Conservation (phyloP, 2,329 filamentous ascomycete species). For the Zymoseptoria crescenta region DNA sequence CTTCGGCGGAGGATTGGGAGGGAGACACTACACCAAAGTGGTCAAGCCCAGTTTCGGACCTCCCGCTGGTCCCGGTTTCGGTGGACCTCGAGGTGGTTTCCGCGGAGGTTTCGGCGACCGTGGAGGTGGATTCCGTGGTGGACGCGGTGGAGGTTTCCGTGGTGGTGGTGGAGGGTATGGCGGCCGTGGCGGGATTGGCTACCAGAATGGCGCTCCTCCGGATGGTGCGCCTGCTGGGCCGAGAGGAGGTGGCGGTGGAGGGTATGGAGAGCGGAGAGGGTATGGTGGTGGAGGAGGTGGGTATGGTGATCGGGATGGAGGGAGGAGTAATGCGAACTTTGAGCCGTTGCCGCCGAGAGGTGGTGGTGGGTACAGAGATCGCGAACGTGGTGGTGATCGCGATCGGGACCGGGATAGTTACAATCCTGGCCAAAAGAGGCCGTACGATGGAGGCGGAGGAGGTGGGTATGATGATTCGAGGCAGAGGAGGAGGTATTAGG, state of each 20-base stretch:
- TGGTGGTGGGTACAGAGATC: slow-evolving; percentile 42
- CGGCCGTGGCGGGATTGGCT: slow-evolving; percentile 31
- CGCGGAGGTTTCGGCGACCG: slow-evolving; percentile 46
- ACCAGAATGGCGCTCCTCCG: slow-evolving; percentile 32
- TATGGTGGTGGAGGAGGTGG: slow-evolving; percentile 27
- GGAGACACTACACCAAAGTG: slow-evolving; percentile 83
- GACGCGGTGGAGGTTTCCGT: slow-evolving; percentile 42
- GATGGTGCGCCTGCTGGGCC: slow-evolving; percentile 44
- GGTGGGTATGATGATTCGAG: slow-evolving; percentile 68
- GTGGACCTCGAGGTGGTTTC: slow-evolving; percentile 39
- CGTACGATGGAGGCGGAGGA: slow-evolving; percentile 65
- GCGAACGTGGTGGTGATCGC: slow-evolving; percentile 32
- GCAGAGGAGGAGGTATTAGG: slow-evolving; percentile 53
- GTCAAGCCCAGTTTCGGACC: slow-evolving; percentile 52
- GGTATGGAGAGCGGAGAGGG: slow-evolving; percentile 29
- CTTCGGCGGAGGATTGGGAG: slow-evolving; percentile 84
- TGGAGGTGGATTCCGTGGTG: slow-evolving; percentile 46
- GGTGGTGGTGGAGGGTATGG: slow-evolving; percentile 34
- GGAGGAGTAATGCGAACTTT: slow-evolving; percentile 68
- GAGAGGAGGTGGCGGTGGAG: slow-evolving; percentile 29
- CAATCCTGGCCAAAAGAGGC: slow-evolving; percentile 48
- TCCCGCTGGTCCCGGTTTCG: slow-evolving; percentile 47
- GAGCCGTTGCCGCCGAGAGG: slow-evolving; percentile 69
- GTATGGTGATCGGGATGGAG: slow-evolving; percentile 35
- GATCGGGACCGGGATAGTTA: slow-evolving; percentile 32